A percentile compares a stretch with the other conserved stretches of the same genome.
Evolutionary conservation across 1,284 basidiomycete genomes (phyloP).

Genomic region (Ceratobasidium sp.): DNA sequence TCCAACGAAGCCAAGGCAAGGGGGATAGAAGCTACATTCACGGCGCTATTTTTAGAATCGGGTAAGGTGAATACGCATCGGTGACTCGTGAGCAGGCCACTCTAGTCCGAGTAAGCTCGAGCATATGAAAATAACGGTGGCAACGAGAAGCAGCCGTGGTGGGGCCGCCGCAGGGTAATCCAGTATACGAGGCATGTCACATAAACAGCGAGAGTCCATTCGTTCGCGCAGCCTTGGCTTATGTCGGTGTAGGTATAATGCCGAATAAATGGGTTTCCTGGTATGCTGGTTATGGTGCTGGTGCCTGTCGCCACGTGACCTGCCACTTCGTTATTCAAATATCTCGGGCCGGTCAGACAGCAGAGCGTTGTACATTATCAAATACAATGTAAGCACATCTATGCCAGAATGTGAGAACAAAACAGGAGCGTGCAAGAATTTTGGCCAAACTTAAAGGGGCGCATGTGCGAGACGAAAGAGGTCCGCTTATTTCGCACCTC

Average conservation of each 20-base stretch:
- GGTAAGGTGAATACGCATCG: background rate
- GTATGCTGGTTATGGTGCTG: too few species aligned
- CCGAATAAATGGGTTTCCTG: too few species aligned
- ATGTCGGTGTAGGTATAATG: too few species aligned
- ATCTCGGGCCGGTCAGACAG: background rate
- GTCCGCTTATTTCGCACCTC: constrained; percentile 49
- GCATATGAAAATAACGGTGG: background rate
- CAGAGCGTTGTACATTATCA: constrained; percentile 1
- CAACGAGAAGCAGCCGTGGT: background rate
- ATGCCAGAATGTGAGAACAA: background rate
- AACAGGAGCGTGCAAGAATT: background rate
- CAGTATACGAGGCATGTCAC: too few species aligned
- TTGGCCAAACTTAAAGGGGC: background rate
- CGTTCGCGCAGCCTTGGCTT: too few species aligned
- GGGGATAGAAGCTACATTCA: background rate
- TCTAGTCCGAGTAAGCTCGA: background rate
- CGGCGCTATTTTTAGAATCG: constrained; percentile 2
- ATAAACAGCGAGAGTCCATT: too few species aligned
- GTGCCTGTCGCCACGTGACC: background rate
- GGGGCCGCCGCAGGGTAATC: background rate
- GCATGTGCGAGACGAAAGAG: background rate
- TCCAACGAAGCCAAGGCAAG: constrained; percentile 3
- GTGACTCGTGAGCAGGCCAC: background rate
- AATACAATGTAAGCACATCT: constrained; percentile 9
- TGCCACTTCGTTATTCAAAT: background rate